These are phyloP conservation scores for Sicyos baderoa DNA, from an alignment of 306 rosid genomes.

Conservation along the genomic window DNA sequence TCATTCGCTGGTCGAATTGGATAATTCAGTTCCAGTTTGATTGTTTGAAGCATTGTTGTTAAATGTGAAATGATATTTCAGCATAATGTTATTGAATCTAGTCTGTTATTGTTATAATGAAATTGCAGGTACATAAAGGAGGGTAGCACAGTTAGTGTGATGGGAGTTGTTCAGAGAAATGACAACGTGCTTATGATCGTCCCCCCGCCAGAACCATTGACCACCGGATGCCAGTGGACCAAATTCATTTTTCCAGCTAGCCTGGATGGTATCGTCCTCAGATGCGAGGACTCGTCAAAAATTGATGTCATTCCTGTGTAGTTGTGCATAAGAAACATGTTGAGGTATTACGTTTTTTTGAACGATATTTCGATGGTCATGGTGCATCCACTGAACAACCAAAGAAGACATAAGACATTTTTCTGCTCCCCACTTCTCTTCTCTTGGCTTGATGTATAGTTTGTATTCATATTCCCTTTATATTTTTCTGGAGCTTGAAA, in stretches of 20 bases:
- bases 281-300: slow-evolving; percentile 88
- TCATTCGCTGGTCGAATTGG: neutral
- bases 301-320: slow-evolving; percentile 89
- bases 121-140: slow-evolving; percentile 85
- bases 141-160: slow-evolving; percentile 97
- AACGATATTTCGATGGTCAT: slow-evolving; percentile 15
- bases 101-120: neutral
- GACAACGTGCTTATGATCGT: slow-evolving; percentile 95
- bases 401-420: neutral
- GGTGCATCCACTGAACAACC: slow-evolving; percentile 13
- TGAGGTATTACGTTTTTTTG: slow-evolving; percentile 16
- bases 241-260: slow-evolving; percentile 86
- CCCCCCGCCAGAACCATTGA: slow-evolving; percentile 82
- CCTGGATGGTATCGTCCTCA: slow-evolving; percentile 90
- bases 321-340: slow-evolving; percentile 27
- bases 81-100: slow-evolving; percentile 6
- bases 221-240: slow-evolving; percentile 91
- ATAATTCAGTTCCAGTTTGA: neutral
- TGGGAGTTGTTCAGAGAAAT: slow-evolving; percentile 96
- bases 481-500: slow-evolving; percentile 16
- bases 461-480: slow-evolving; percentile 18
- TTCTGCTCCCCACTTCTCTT: slow-evolving; percentile 8
- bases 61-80: slow-evolving; percentile 2
- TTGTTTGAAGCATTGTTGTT: neutral
- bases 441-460: slow-evolving; percentile 20